Conservation (phyloP, 1,284 basidiomycete genomes). For the Jaminaea rosea region DNA sequence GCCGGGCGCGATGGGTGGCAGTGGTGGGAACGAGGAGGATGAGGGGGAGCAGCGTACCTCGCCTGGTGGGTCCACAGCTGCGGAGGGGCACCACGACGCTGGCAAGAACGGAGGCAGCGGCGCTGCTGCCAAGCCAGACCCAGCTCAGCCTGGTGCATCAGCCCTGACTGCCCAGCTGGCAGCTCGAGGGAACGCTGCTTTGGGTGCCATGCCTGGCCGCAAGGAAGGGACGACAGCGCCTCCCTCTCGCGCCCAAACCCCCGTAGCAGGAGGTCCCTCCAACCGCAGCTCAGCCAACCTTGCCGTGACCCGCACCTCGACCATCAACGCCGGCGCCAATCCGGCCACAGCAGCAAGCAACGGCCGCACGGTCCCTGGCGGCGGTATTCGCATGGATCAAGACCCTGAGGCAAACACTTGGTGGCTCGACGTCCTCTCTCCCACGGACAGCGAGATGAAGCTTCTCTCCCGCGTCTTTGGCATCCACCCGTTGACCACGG, state of each 20-base stretch:
- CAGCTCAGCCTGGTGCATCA: no score
- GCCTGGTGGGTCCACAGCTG: neutral
- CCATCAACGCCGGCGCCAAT: neutral
- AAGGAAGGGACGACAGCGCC: constrained; percentile 35
- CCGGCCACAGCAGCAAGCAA: neutral
- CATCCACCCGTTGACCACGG: constrained; percentile 95
- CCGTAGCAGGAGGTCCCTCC: constrained; percentile 7
- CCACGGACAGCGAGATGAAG: constrained; percentile 98
- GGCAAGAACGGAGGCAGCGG: neutral
- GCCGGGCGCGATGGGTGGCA: constrained; percentile 3
- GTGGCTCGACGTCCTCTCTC: constrained; percentile 93
- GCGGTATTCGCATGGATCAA: constrained; percentile 36
- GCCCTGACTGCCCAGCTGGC: neutral
- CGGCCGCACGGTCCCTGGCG: constrained; percentile 25
- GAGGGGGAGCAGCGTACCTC: neutral
- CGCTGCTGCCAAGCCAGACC: neutral
- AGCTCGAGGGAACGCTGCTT: neutral
- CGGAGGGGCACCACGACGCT: neutral
- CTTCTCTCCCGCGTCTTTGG: constrained; percentile 69
- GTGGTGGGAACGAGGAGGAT: constrained; percentile 11
- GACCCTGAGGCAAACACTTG: constrained; percentile 69
- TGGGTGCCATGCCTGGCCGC: constrained; percentile 8
- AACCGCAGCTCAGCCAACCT: neutral
- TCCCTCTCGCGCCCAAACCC: constrained; percentile 32
- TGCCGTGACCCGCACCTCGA: neutral